phyloP scores from a whole-genome alignment of 768 basidiomycete species.

The Xerocomellus amylosporus region DNA sequence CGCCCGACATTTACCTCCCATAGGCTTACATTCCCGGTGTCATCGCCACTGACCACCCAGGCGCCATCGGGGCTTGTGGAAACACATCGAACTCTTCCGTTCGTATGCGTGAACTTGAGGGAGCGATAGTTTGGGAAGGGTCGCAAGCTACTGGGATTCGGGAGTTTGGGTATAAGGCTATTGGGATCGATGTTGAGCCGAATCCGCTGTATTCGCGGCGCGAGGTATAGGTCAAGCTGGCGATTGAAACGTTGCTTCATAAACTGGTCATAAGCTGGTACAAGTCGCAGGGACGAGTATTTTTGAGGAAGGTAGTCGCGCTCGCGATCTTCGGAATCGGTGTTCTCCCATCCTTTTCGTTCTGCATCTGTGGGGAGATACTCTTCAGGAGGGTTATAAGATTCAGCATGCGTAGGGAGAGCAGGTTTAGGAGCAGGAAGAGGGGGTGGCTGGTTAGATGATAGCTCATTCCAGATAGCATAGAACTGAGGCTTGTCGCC shows the following conservation, averaged over 20 bases:
- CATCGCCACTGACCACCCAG: conserved; percentile 92
- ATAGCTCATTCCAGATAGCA: conserved; percentile 82
- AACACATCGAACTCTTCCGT: conserved; percentile 67
- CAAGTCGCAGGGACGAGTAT: conserved; percentile 78
- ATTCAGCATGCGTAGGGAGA: conserved; percentile 92
- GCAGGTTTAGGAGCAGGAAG: conserved; percentile 89
- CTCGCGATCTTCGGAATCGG: conserved; percentile 87
- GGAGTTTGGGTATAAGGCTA: conserved; percentile 89
- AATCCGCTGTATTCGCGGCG: conserved; percentile 82
- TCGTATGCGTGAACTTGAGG: conserved; percentile 65
- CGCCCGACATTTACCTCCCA: conserved; percentile 93
- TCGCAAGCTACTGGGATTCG: conserved; percentile 83
- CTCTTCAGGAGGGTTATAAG: conserved; percentile 97
- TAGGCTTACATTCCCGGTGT: conserved; percentile 77
- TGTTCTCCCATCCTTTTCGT: conserved; percentile 74
- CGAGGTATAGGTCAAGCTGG: conserved; percentile 94
- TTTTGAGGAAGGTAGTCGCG: conserved; percentile 87
- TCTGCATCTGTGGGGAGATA: conserved; percentile 87
- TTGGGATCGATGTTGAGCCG: conserved; percentile 92
- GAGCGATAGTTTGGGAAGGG: conserved; percentile 92
- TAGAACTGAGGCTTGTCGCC: conserved; percentile 69
- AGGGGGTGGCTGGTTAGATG: conserved; percentile 77
- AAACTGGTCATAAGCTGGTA: conserved; percentile 88
- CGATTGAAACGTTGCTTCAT: conserved; percentile 92
- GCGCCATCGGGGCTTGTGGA: conserved; percentile 84